Evolutionary conservation across 2,329 filamentous ascomycete genomes (phyloP), one percentile per base, ranked within the genome.

Genomic region (Fragosphaeria purpurea): DNA sequence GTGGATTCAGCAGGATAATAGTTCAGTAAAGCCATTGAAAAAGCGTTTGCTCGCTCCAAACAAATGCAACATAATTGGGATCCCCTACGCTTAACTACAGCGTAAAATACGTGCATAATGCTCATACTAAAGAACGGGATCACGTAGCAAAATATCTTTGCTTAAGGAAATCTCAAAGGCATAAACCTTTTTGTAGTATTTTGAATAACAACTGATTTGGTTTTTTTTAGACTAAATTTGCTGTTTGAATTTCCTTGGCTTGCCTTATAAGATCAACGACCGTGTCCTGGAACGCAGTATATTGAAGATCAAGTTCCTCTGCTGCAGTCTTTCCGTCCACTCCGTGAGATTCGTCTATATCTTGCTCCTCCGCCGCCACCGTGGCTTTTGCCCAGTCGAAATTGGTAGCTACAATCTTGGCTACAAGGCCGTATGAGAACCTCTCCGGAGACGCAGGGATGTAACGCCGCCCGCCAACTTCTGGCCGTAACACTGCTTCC

Each of bases 351-450:
- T 51, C 47, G 40, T 53, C 53, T 1, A 51, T 32, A 1, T n/a
- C 22, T 42, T 55, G 53, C 8, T 48, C 41, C 9, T 50, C 53
- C 4, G 40, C 31, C 11, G 10, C 22, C 1, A 52, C 50, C 2
- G 46, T 44, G n/a, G 34, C 44, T 7, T 22, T 43, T 7, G 66
- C 61, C 61, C 66, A 66, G 0, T 60, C 56, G 54, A 76, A 75
- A 32, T 63, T 60, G 3, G 66, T 63, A 1, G 55, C 56, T 33
- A 75, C 68, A 34, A 75, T 68, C 9, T 66, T 59, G 0, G 70
- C 68, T 0, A 70, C 73, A 10, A 70, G 50, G 0, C 62, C 67
- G 55, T 75, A 76, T 0, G 70, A 70, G 50, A 75, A 77, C 5
- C 63, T 61, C 54, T 75, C 69, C 0, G 68, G 64, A 0, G 68